phyloP scores from a whole-genome alignment of 768 basidiomycete species.

The Calocera cornea region DNA sequence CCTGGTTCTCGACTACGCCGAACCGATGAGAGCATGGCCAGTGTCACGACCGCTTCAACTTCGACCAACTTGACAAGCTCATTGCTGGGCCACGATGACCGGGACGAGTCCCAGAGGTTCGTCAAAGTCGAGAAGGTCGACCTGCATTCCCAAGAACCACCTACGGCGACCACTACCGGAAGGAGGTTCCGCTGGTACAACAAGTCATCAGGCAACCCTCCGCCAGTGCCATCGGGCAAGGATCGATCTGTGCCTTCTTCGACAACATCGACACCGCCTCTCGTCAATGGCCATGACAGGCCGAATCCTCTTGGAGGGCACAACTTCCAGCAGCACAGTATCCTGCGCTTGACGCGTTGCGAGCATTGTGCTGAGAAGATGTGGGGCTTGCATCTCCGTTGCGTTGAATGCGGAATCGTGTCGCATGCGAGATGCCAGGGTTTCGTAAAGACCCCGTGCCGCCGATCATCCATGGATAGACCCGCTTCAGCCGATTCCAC shows the following conservation, averaged over 20 bases:
- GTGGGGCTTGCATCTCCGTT: conserved; percentile 94
- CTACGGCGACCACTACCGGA: conserved; percentile 16
- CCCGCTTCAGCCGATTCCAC: conserved; percentile 27
- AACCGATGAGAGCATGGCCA: not conserved
- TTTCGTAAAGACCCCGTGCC: conserved; percentile 52
- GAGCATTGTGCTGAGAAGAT: conserved; percentile 96
- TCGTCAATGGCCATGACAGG: conserved; percentile 27
- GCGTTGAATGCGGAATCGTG: conserved; percentile 70
- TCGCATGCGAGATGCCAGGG: conserved; percentile 78
- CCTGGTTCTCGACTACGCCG: not conserved
- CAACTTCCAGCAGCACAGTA: conserved; percentile 76
- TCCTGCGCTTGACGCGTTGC: conserved; percentile 79
- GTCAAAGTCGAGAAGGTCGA: conserved; percentile 19
- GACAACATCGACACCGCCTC: conserved; percentile 36
- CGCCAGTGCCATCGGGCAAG: not conserved
- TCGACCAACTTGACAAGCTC: conserved; percentile 16
- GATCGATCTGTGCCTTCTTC: conserved; percentile 2
- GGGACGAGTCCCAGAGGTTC: conserved; percentile 24
- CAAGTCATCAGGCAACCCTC: conserved; percentile 7
- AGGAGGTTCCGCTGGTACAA: conserved; percentile 29
- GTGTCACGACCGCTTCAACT: conserved; percentile 15
- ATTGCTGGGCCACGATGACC: conserved; percentile 22
- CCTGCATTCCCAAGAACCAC: conserved; percentile 9
- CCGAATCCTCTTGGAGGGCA: conserved; percentile 45
- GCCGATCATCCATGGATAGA: conserved; percentile 31